Conservation (phyloP, 1,284 basidiomycete species). For the Tremellales sp. region DNA sequence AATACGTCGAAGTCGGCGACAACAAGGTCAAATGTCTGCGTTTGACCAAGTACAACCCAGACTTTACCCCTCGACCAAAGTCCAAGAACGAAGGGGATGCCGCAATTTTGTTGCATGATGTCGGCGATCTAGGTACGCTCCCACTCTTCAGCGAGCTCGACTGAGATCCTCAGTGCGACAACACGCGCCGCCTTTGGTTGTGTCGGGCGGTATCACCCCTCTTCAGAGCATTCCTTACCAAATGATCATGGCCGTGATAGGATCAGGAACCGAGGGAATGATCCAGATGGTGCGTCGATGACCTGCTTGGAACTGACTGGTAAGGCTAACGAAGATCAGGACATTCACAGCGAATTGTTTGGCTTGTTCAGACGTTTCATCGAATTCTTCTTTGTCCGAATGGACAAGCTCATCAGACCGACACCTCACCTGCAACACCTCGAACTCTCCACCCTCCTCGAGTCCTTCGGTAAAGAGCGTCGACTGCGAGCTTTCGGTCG, state of each 20-base stretch:
- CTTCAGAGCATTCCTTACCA: constrained; percentile 26
- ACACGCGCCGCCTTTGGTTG: constrained; percentile 3
- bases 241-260: constrained; percentile 16
- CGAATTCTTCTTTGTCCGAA: constrained; percentile 31
- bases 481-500: constrained; percentile 29
- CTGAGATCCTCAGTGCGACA: neutral
- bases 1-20: constrained; percentile 32
- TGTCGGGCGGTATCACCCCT: constrained; percentile 5
- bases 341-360: constrained; percentile 15
- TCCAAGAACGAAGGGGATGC: too few species aligned
- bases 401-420: constrained; percentile 21
- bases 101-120: neutral
- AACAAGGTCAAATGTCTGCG: constrained; percentile 28
- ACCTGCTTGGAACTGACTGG: too few species aligned
- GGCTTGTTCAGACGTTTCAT: constrained; percentile 29
- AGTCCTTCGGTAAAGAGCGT: constrained; percentile 30
- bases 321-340: constrained; percentile 2
- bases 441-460: constrained; percentile 27
- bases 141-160: too few species aligned
- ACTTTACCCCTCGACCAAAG: constrained; percentile 2
- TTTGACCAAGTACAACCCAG: constrained; percentile 39
- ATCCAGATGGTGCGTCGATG: constrained; percentile 20
- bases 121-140: neutral
- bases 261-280: constrained; percentile 19
- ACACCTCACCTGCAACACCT: constrained; percentile 24